Evolutionary conservation across 345 rosid genomes (phyloP), one percentile per base, ranked within the genome.

Genomic region (Camelina sativa): DNA sequence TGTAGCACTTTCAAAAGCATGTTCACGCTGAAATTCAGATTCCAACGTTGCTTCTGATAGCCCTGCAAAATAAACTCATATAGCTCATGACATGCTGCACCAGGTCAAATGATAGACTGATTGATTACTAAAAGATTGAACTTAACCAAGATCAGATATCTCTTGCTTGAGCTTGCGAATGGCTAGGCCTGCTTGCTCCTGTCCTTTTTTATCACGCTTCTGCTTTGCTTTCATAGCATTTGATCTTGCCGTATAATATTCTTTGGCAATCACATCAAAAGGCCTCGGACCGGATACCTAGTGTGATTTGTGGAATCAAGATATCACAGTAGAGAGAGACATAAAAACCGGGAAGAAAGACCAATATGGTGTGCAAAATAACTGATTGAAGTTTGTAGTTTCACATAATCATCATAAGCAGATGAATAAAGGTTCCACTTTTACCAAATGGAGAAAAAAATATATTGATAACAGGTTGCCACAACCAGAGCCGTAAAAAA

Each of bases 111-210:
- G 57, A 47, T 64, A 65, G 65, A 28, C 46, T 64, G 25, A 72
- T 16, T 69, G 60, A 78, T 46, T 4, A 41, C 54, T 74, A 70
- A 74, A 19, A 57, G 61, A 70, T 57, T 62, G 17, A 71, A 84
- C 73, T 61, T 78, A 63, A 88, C 97, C 98, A 83, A 88, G 84
- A 73, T 88, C 86, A 76, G 91, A 80, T 76, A 93, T 82, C 81
- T 93, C 96, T 79, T 86, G 93, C 88, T 93, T 91, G 77, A 93
- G 90, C 82, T 85, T 81, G 73, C 88, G 87, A 73, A 91, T 89
- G 16, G 76, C 78, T 53, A 69, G 68, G 75, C 97, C 89, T 25
- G 93, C 92, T 76, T 72, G 82, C 76, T 84, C 91, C 84, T 91
- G 94, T 59, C 87, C 81, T 67, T 76, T 86, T 79, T 87, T 91